phyloP scores from a whole-genome alignment of 371 early-diverging fungal genomes.

The Apophysomyces elegans region DNA sequence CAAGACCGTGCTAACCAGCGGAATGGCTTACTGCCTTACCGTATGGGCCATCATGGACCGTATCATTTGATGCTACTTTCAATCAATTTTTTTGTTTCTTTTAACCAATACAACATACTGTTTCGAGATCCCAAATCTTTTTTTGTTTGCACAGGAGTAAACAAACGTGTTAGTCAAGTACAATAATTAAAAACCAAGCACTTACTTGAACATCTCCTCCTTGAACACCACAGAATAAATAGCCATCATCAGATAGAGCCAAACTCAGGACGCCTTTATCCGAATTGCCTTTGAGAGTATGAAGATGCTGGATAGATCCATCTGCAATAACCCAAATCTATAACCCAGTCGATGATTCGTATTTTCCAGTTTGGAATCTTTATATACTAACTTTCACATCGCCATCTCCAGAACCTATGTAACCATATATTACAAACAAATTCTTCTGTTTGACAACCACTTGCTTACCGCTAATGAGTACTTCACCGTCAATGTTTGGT shows the following conservation, averaged over 20 bases:
- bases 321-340: slow-evolving; percentile 65
- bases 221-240: slow-evolving; percentile 81
- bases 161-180: not conserved
- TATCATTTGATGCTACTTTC: slow-evolving; percentile 61
- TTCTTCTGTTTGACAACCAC: not conserved
- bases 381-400: slow-evolving; percentile 55
- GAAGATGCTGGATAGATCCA: slow-evolving; percentile 43
- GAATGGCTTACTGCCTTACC: slow-evolving; percentile 29
- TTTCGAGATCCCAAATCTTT: slow-evolving; percentile 83
- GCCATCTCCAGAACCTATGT: slow-evolving; percentile 73
- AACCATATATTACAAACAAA: not conserved
- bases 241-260: slow-evolving; percentile 68
- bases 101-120: slow-evolving; percentile 33
- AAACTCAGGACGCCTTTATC: slow-evolving; percentile 68
- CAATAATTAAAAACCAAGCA: not conserved
- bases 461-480: slow-evolving; percentile 62
- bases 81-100: slow-evolving; percentile 5
- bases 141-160: not conserved
- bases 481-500: slow-evolving; percentile 59
- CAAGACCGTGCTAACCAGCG: not conserved
- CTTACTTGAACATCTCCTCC: slow-evolving; percentile 72
- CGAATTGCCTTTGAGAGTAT: slow-evolving; percentile 53
- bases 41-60: slow-evolving; percentile 68
- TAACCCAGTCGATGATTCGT: not conserved
- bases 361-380: not conserved